Conservation (phyloP, 306 rosid species). For the Rosa multiflora region DNA sequence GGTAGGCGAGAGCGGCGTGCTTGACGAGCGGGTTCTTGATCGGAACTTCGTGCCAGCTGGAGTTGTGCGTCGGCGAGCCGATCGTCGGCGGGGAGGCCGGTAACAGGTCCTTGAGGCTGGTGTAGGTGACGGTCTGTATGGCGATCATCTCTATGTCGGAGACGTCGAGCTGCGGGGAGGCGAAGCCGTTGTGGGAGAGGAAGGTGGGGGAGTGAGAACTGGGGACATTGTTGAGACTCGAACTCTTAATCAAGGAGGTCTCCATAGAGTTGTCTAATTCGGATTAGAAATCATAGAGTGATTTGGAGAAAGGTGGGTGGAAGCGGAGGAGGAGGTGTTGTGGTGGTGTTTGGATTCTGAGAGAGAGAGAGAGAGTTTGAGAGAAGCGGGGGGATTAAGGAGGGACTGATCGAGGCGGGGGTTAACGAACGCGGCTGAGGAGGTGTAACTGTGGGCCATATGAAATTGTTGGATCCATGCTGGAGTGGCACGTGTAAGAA, state of each 20-base stretch:
- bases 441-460: neutral
- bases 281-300: neutral
- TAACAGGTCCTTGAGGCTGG: slow-evolving; percentile 58
- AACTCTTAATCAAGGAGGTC: neutral
- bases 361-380: slow-evolving; percentile 20
- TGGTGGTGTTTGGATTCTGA: neutral
- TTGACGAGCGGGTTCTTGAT: slow-evolving; percentile 65
- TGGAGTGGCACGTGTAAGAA: neutral
- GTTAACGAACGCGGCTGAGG: neutral
- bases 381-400: neutral
- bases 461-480: neutral
- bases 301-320: no score
- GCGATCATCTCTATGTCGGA: slow-evolving; percentile 40
- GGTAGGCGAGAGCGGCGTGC: slow-evolving; percentile 73
- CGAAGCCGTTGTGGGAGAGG: slow-evolving; percentile 26
- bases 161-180: neutral
- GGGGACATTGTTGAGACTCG: neutral
- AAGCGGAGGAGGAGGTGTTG: no score
- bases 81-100: slow-evolving; percentile 20
- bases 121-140: slow-evolving; percentile 32
- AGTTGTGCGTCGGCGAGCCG: slow-evolving; percentile 22
- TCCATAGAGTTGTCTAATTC: slow-evolving; percentile 11
- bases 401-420: neutral
- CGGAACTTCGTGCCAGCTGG: slow-evolving; percentile 54
- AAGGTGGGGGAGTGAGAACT: slow-evolving; percentile 22